Base-by-base conservation (phyloP, 257 asterid genomes). In the Solanum paucissectum region DNA sequence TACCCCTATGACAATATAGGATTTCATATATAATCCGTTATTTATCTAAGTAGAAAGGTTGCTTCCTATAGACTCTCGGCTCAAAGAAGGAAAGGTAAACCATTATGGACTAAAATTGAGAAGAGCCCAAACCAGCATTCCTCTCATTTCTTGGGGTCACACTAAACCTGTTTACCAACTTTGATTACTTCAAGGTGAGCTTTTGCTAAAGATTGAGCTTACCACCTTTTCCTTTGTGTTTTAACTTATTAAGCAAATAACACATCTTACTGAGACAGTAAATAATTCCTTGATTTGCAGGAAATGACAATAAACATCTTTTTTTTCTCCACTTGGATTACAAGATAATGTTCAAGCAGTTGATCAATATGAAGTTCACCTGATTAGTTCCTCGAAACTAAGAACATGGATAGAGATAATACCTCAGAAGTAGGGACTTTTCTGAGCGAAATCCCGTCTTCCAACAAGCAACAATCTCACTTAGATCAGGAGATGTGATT, bases 271-370 rank as follows among this genome's bases (percentile, higher is more conserved):
- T 10, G 18, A 32, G 87, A 49, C 49, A 14, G 32, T 25, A 5
- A 29, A 42, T 9, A 44, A 1, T 79, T 14, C 38, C 38, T 16
- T 44, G 25, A 9, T 14, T 74, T 81, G 58, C 94, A 96, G 98
- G 92, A 91, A 85, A 90, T 93, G 20, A 87, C 95, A 1, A 86
- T 38, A 58, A 81, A 88, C 88, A 66, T 91, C 32, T 91, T 92
- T 38, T 93, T 52, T 95, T 13, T 96, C 98, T 27, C 94, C 99
- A 38, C 94, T 94, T 27, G 95, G 99, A 44, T 88, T 94, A 64
- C 94, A 93, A 60, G 94, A 93, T 91, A 96, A 95, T 95, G 98
- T 94, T 94, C 93, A 93, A 96, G 98, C 97, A 21, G 91, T 94
- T 88, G 96, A 95, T 89, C 92, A 90, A 69, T 88, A 90, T 27